These are phyloP conservation scores for Trichoderma sp. DNA, from an alignment of 2,329 filamentous ascomycete genomes.

Conservation along the genomic window DNA sequence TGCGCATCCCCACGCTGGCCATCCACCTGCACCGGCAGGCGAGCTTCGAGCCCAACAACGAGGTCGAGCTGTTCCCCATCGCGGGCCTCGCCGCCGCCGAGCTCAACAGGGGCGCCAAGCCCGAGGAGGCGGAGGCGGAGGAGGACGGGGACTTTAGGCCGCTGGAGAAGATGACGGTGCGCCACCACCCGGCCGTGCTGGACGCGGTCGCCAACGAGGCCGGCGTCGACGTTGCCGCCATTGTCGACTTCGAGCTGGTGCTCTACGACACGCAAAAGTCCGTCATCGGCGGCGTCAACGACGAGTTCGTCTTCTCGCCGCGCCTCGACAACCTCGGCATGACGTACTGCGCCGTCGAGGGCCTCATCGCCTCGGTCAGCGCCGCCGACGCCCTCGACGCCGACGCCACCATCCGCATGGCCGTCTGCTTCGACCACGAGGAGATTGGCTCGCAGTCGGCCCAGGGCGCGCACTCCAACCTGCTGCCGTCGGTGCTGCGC, in stretches of 20 bases:
- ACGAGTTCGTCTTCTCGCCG: slow-evolving; percentile 96
- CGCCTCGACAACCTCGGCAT: slow-evolving; percentile 94
- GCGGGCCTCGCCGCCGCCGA: slow-evolving; percentile 82
- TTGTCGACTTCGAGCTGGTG: slow-evolving; percentile 94
- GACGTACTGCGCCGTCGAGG: slow-evolving; percentile 88
- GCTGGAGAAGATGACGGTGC: slow-evolving; percentile 70
- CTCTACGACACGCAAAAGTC: slow-evolving; percentile 94
- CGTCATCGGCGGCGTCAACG: slow-evolving; percentile 80
- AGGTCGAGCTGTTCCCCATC: slow-evolving; percentile 92
- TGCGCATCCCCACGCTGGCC: slow-evolving; percentile 88
- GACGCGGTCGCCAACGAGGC: slow-evolving; percentile 80
- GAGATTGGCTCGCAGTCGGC: slow-evolving; percentile 92
- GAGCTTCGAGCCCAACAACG: slow-evolving; percentile 93
- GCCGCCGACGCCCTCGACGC: slow-evolving; percentile 63
- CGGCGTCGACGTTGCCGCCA: slow-evolving; percentile 63
- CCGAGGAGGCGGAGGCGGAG: slow-evolving; percentile 39
- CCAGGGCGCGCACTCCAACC: slow-evolving; percentile 89
- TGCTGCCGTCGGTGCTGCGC: slow-evolving; percentile 81
- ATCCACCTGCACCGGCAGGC: slow-evolving; percentile 88
- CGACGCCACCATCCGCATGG: slow-evolving; percentile 81
- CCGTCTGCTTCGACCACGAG: slow-evolving; percentile 95
- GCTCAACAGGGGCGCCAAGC: slow-evolving; percentile 69
- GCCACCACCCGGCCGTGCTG: slow-evolving; percentile 85
- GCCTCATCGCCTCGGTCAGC: slow-evolving; percentile 74
- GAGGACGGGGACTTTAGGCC: slow-evolving; percentile 64